phyloP scores from a whole-genome alignment of 768 basidiomycete species.

The Roridomyces roridus region DNA sequence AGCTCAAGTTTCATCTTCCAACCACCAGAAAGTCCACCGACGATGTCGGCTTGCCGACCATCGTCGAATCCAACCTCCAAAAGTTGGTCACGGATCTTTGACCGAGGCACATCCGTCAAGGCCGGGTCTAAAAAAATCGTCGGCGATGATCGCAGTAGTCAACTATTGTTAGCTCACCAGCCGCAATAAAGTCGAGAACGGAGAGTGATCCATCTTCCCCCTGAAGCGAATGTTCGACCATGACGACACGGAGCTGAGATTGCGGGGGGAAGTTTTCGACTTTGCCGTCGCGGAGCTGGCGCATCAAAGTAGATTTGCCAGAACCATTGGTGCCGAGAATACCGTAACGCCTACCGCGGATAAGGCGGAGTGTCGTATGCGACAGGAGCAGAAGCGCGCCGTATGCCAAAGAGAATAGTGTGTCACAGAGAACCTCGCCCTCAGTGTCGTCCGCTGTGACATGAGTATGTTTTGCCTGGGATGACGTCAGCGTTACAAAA shows the following conservation, averaged over 20 bases:
- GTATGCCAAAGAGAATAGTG: slow-evolving; percentile 94
- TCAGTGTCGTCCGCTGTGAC: slow-evolving; percentile 58
- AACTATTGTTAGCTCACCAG: slow-evolving; percentile 55
- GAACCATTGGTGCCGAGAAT: slow-evolving; percentile 96
- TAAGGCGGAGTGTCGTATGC: slow-evolving; percentile 88
- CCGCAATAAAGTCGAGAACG: slow-evolving; percentile 89
- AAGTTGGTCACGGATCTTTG: slow-evolving; percentile 81
- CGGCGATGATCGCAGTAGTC: neutral
- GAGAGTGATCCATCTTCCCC: slow-evolving; percentile 87
- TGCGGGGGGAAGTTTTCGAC: slow-evolving; percentile 96
- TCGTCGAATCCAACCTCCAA: slow-evolving; percentile 92
- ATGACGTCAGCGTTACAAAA: slow-evolving; percentile 1
- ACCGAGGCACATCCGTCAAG: slow-evolving; percentile 63
- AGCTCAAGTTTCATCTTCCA: slow-evolving; percentile 99
- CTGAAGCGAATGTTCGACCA: slow-evolving; percentile 97
- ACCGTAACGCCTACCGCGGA: slow-evolving; percentile 92
- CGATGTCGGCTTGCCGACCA: slow-evolving; percentile 79
- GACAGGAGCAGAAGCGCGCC: slow-evolving; percentile 94
- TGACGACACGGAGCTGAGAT: slow-evolving; percentile 84
- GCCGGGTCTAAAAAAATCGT: slow-evolving; percentile 62
- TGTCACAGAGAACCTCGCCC: slow-evolving; percentile 89
- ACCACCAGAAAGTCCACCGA: slow-evolving; percentile 92
- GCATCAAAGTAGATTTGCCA: slow-evolving; percentile 95
- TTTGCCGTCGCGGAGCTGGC: slow-evolving; percentile 93
- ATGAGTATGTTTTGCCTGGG: slow-evolving; percentile 64